Conservation (phyloP, 306 rosid species). For the Trifolium repens region DNA sequence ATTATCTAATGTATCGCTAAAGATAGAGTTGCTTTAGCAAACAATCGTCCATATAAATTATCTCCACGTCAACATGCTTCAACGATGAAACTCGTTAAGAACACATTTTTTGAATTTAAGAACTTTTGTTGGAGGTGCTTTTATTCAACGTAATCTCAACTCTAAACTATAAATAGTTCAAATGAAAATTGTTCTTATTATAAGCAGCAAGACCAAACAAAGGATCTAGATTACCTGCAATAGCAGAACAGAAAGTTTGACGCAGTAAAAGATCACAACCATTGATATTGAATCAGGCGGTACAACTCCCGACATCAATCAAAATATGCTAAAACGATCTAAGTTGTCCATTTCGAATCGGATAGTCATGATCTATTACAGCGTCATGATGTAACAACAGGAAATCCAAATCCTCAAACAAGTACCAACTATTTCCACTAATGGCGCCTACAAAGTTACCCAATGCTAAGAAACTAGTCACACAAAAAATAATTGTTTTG, state of each 20-base stretch:
- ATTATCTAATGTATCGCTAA: too few species aligned
- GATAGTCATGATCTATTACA: too few species aligned
- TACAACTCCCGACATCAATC: too few species aligned
- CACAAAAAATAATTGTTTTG: not conserved
- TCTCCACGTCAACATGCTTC: too few species aligned
- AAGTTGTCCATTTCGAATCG: too few species aligned
- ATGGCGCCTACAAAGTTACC: not conserved
- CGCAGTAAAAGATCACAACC: too few species aligned
- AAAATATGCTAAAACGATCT: too few species aligned
- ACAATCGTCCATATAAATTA: not conserved
- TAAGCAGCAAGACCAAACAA: not conserved
- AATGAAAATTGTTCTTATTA: not conserved
- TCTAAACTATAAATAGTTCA: not conserved
- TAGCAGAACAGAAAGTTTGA: too few species aligned
- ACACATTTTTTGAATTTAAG: not conserved
- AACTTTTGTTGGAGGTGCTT: not conserved
- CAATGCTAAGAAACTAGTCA: not conserved
- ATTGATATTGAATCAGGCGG: too few species aligned
- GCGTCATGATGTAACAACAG: too few species aligned
- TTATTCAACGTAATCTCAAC: not conserved
- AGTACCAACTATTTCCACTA: not conserved
- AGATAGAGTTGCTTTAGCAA: not conserved
- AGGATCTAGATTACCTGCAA: too few species aligned
- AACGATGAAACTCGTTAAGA: not conserved
- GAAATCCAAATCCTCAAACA: not conserved